Evolutionary conservation across 257 asterid species (phyloP).

Genomic region (Osmanthus fragrans): DNA sequence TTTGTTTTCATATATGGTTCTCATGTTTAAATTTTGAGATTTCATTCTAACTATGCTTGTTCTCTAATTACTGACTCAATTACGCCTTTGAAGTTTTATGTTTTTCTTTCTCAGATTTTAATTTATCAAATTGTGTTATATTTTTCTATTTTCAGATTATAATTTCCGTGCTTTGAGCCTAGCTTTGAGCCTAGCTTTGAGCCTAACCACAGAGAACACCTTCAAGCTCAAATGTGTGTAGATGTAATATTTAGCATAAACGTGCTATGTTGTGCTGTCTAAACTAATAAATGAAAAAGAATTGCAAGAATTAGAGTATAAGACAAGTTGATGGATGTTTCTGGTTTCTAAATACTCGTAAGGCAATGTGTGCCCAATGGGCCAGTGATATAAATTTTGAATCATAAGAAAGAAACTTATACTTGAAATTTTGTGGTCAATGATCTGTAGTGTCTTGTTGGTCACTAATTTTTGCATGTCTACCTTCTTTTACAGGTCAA

Average conservation of each 20-base stretch:
- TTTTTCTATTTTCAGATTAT: not conserved
- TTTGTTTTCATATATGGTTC: not conserved
- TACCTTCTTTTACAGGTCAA: constrained; percentile 55
- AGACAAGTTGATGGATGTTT: not conserved
- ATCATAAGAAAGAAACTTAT: not conserved
- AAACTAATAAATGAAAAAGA: no score
- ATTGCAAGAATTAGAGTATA: not conserved
- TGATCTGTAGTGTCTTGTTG: not conserved
- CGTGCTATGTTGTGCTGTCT: not conserved
- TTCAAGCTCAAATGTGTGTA: not conserved
- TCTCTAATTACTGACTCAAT: not conserved
- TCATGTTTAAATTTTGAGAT: not conserved
- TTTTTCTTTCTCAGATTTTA: not conserved
- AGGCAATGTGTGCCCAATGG: not conserved
- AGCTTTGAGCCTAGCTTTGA: not conserved
- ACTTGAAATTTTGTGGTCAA: not conserved
- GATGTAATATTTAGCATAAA: not conserved
- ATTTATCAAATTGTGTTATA: not conserved
- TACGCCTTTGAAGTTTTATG: not conserved
- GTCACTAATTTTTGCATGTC: not conserved
- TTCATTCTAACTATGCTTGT: not conserved
- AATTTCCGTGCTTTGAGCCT: not conserved
- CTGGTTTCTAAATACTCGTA: not conserved
- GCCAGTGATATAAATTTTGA: not conserved
- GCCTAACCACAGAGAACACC: not conserved